Percentiles rank a stretch among this genome's conserved stretches.
phyloP scores from a whole-genome alignment of 495 filamentous ascomycete species.

The Penicillium dipodomyicola region DNA sequence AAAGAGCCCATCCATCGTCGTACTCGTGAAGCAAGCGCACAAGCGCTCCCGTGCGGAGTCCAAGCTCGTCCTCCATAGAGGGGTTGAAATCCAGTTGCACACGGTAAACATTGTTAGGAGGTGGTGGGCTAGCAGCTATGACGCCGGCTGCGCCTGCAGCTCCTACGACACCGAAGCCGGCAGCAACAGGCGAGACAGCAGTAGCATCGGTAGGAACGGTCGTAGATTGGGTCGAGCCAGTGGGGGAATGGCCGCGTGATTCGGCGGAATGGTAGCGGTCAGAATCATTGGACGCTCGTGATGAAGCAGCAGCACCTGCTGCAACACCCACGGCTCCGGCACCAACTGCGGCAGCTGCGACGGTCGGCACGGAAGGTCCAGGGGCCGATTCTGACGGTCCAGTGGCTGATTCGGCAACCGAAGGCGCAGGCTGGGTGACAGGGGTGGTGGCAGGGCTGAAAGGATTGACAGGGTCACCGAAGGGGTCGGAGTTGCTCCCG shows the following conservation, averaged over 20 bases:
- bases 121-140: conserved; percentile 28
- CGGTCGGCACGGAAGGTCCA: conserved; percentile 26
- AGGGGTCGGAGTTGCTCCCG: conserved; percentile 44
- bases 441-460: conserved; percentile 40
- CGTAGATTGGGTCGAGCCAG: conserved; percentile 8
- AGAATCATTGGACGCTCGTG: conserved; percentile 35
- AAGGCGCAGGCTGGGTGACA: conserved; percentile 15
- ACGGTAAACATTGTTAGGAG: conserved; percentile 67
- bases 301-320: conserved; percentile 32
- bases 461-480: conserved; percentile 51
- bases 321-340: conserved; percentile 40
- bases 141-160: conserved; percentile 23
- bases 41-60: conserved; percentile 71
- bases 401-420: conserved; percentile 26
- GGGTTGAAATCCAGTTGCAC: conserved; percentile 95
- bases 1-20: conserved; percentile 98
- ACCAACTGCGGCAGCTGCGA: conserved; percentile 37
- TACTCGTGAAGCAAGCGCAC: conserved; percentile 92
- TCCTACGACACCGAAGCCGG: conserved; percentile 28
- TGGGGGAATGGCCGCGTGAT: conserved; percentile 17
- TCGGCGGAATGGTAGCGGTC: conserved; percentile 27
- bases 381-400: conserved; percentile 28
- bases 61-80: conserved; percentile 87
- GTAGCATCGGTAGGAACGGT: conserved; percentile 21
- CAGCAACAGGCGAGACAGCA: conserved; percentile 33